Conservation (phyloP, 257 asterid species). For the Solanum phureja region DNA sequence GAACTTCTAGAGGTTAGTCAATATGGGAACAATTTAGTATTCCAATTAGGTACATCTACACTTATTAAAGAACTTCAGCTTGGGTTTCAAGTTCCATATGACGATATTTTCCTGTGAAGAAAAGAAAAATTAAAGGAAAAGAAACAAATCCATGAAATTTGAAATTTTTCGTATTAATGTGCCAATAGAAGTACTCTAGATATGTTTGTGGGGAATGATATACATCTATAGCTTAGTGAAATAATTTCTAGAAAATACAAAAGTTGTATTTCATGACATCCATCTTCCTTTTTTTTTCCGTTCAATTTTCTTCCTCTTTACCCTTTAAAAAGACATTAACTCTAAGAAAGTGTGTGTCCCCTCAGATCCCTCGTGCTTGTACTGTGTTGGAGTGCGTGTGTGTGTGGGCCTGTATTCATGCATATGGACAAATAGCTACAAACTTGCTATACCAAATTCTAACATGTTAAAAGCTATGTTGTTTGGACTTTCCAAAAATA, state of each 20-base stretch:
- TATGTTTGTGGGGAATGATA: background rate
- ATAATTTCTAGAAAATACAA: background rate
- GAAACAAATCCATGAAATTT: background rate
- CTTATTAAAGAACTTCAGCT: background rate
- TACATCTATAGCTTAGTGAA: background rate
- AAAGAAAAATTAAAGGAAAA: background rate
- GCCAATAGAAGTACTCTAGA: background rate
- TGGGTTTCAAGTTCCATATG: background rate
- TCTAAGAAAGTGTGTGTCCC: background rate
- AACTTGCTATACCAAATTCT: background rate
- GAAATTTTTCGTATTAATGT: background rate
- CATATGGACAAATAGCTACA: background rate
- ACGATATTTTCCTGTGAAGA: background rate
- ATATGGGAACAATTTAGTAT: background rate
- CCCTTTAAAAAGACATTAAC: background rate
- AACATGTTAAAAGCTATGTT: background rate
- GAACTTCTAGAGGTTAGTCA: slow-evolving; percentile 72
- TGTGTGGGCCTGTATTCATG: background rate
- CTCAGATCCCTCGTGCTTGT: background rate
- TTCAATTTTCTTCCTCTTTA: background rate
- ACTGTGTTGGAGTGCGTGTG: background rate
- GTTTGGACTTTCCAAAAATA: background rate
- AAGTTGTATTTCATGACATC: background rate
- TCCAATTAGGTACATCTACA: background rate
- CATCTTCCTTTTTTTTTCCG: background rate